These are phyloP conservation scores for Daedalea quercina DNA, from an alignment of 768 basidiomycete genomes.

Conservation along the genomic window DNA sequence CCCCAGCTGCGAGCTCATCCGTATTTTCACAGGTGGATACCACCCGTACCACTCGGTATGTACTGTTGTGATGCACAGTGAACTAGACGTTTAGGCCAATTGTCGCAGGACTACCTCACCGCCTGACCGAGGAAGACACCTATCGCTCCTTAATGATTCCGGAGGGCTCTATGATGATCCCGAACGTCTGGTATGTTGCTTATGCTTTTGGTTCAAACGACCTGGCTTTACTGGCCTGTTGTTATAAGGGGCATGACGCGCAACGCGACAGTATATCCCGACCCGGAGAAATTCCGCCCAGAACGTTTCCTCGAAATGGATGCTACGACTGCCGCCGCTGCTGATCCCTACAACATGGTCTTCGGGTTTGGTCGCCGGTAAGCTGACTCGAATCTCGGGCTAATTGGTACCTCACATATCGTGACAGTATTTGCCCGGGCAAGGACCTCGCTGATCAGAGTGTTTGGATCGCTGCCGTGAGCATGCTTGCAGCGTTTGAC, in stretches of 20 bases:
- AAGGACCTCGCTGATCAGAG: neutral
- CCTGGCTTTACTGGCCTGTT: no score
- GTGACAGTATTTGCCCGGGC: neutral
- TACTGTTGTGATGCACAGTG: neutral
- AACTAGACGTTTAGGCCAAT: neutral
- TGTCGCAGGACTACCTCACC: slow-evolving; percentile 5
- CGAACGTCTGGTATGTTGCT: slow-evolving; percentile 8
- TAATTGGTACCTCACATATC: no score
- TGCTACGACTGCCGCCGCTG: neutral
- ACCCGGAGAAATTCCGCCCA: slow-evolving; percentile 18
- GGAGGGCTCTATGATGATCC: slow-evolving; percentile 5
- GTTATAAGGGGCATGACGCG: slow-evolving; percentile 13
- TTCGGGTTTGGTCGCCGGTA: slow-evolving; percentile 16
- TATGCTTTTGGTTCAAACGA: neutral
- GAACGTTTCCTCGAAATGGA: slow-evolving; percentile 17
- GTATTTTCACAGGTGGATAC: neutral
- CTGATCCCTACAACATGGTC: slow-evolving; percentile 5
- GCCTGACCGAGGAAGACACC: slow-evolving; percentile 9
- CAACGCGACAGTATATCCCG: slow-evolving; percentile 10
- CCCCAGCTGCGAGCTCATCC: neutral
- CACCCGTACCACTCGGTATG: neutral
- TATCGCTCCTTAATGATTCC: slow-evolving; percentile 11
- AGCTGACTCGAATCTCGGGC: no score
- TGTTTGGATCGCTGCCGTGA: slow-evolving; percentile 29
- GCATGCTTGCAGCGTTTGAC: slow-evolving; percentile 39